A percentile compares a stretch with the other conserved stretches of the same genome.
Conservation (phyloP, 805 yeast genomes). For the Scheffersomyces lignosus region DNA sequence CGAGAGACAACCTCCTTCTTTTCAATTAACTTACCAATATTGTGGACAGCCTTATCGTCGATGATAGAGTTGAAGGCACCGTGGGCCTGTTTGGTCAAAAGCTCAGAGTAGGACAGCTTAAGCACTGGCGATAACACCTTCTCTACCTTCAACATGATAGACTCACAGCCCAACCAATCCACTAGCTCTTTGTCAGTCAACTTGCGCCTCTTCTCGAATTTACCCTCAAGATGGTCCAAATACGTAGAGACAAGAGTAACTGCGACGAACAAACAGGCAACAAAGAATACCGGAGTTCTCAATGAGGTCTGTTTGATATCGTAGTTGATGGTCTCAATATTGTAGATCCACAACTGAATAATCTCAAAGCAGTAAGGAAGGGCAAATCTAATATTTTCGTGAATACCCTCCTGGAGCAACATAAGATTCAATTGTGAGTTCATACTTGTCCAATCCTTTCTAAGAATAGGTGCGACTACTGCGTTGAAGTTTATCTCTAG, state of each 20-base stretch:
- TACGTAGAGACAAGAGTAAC: conserved; percentile 64
- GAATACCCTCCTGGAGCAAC: conserved; percentile 58
- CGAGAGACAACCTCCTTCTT: conserved; percentile 2
- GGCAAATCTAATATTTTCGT: conserved; percentile 37
- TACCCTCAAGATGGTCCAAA: conserved; percentile 52
- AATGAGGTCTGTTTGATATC: conserved; percentile 68
- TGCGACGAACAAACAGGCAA: conserved; percentile 67
- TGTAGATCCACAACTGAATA: conserved; percentile 69
- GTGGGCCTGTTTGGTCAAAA: conserved; percentile 56
- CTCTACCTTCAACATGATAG: conserved; percentile 60
- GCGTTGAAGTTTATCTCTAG: conserved; percentile 63
- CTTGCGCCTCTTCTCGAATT: conserved; percentile 14
- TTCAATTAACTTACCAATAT: conserved; percentile 8
- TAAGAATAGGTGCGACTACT: conserved; percentile 58
- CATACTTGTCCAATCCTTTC: conserved; percentile 70
- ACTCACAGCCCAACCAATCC: conserved; percentile 62
- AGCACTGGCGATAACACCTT: conserved; percentile 53
- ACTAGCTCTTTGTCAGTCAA: conserved; percentile 16
- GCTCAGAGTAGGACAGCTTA: conserved; percentile 56
- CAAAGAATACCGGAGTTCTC: conserved; percentile 74
- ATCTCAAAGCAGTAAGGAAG: conserved; percentile 46
- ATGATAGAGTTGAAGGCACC: conserved; percentile 49
- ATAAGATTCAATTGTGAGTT: conserved; percentile 49
- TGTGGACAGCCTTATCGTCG: conserved; percentile 8
- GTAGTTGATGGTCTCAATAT: conserved; percentile 52